Base-by-base conservation (phyloP, 78 protist species). In the Mantamonas sphyraenae region DNA sequence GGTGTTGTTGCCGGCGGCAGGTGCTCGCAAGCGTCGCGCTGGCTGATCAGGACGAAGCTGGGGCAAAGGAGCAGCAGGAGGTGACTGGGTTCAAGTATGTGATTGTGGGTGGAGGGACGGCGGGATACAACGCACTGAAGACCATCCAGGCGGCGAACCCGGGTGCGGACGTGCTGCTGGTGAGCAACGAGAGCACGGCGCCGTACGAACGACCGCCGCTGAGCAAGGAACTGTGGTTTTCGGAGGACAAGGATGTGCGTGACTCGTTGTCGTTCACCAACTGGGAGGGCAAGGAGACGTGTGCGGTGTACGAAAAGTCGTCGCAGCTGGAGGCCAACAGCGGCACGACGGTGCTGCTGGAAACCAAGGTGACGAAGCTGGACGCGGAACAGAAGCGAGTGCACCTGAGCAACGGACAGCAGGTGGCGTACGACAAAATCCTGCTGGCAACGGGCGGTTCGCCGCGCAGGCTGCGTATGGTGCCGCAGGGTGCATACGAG, bases 171-270 rank as follows among this genome's bases (percentile, higher is more conserved):
- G 67, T 66, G 37, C 33, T 90, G 17, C 33, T 90, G 12, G 59
- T 90, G 12, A 56, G 83, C 0, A 81, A 74, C 30, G 95, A 90
- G 50, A 59, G 40, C 33, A 62, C 70, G 0, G 47, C 40, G 2
- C 90, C 95, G 37, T 90, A 90, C 74, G 64, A 59, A 62, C 84
- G 89, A 26, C 87, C 95, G 34, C 95, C 95, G 4, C 63, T 90
- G 1, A 62, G 84, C 31, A 90, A 90, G 74, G 87, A 86, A 34
- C 50, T 90, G 4, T 90, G 95, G 95, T 71, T 43, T 37, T 40
- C 55, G 28, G 74, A 34, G 34, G 42, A 67, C 12, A 2, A 34
- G 14, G 63, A 33, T 14, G 50, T 34, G n/a, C n/a, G n/a, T n/a
- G n/a, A n/a, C n/a, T n/a, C n/a, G n/a, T n/a, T n/a, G n/a, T 2